These are phyloP conservation scores for Pyrus communis DNA, from an alignment of 306 rosid species.

Conservation along the genomic window DNA sequence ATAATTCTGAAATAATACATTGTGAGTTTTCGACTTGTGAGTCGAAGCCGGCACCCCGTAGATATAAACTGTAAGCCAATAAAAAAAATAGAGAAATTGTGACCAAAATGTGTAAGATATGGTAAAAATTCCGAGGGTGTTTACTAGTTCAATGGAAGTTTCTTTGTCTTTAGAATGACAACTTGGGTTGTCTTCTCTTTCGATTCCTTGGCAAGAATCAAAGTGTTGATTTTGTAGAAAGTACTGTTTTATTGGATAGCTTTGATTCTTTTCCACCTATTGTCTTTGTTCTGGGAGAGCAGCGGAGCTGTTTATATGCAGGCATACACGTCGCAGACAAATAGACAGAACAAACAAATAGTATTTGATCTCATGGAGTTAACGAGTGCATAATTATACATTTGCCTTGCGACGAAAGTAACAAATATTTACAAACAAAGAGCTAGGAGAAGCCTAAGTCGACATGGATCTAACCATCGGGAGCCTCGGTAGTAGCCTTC, in stretches of 20 bases:
- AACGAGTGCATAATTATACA: constrained; percentile 16
- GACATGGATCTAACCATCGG: constrained; percentile 9
- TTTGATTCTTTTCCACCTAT: not conserved
- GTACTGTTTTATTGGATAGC: not conserved
- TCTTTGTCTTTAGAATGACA: not conserved
- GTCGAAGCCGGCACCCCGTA: not conserved
- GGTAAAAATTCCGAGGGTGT: not conserved
- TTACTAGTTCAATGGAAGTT: not conserved
- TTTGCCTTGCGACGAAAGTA: not conserved
- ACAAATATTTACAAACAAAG: constrained; percentile 20
- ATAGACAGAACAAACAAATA: not conserved
- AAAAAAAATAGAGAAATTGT: not conserved
- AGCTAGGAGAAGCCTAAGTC: not conserved
- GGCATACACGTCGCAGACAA: not conserved
- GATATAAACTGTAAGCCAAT: not conserved
- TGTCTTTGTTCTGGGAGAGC: not conserved
- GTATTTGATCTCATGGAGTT: not conserved
- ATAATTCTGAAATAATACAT: not conserved
- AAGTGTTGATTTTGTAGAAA: not conserved
- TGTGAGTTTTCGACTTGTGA: not conserved
- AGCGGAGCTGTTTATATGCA: not conserved
- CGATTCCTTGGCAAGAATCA: not conserved
- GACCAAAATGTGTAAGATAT: not conserved
- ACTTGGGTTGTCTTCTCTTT: not conserved
- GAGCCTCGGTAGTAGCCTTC: constrained; percentile 36